Evolutionary conservation across 306 rosid genomes (phyloP), one percentile per base, ranked within the genome.

Genomic region (Cicer chorassanicum): DNA sequence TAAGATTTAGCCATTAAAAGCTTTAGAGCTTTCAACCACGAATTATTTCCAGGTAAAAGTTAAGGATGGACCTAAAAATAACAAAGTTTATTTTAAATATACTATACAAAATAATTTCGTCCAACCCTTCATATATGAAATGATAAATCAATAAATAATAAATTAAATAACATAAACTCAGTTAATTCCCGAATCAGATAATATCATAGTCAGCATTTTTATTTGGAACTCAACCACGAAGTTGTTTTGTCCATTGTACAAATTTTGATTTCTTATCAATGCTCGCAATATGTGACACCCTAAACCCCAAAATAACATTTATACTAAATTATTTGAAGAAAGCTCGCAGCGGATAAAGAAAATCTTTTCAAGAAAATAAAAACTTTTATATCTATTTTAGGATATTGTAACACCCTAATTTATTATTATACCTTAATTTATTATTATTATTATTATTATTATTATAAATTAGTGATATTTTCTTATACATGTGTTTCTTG

Each of bases 11-110:
- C 8, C 3, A 75, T 45, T 41, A 85, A 44, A 51, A 75, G 51
- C 44, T 48, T 39, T 9, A 85, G 13, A 12, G 85, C 78, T 60
- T 79, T 67, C 44, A 82, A 72, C 88, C 86, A 85, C 15, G 81
- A 71, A 29, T 54, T 68, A 9, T 42, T 18, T 72, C 84, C 86
- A 11, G 24, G 1, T 13, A 6, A 55, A 4, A 40, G 71, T 61
- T 13, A 66, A 72, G 50, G 84, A 43, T 41, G 79, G 78, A 63
- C 16, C 62, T 55, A 60, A 11, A 40, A 63, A 73, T 55, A 29
- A 24, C 10, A 19, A 19, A 59, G 6, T 11, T 16, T 18, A 64
- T 46, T 55, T 18, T 61, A 72, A 12, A 53, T 12, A 45, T 19
- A 62, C 49, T 16, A 48, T 3, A 64, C 10, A 49, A 38, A 62